Percentiles rank a stretch among this genome's conserved stretches.
phyloP scores from a whole-genome alignment of 805 yeast species.

The Myxozyma udenii region DNA sequence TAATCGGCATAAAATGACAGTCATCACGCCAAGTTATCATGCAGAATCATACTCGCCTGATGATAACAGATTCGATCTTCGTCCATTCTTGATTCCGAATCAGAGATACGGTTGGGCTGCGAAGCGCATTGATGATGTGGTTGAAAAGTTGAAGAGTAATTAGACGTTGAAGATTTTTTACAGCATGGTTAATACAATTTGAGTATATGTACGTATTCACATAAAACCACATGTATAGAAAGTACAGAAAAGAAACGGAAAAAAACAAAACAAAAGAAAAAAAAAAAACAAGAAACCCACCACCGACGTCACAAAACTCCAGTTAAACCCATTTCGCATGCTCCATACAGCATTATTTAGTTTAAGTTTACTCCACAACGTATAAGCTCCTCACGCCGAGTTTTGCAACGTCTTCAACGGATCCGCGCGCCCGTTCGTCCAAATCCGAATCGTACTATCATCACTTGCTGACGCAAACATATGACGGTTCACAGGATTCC shows the following conservation, averaged over 20 bases:
- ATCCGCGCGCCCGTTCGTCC: constrained; percentile 15
- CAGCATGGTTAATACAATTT: too few relatives aligned
- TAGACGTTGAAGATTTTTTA: neutral
- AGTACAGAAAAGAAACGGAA: neutral
- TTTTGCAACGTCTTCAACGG: neutral
- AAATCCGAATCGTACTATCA: constrained; percentile 51
- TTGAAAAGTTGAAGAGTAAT: constrained; percentile 44
- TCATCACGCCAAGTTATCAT: constrained; percentile 94
- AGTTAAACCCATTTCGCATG: too few relatives aligned
- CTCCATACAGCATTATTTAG: too few relatives aligned
- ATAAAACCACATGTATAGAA: neutral
- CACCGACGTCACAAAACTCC: too few relatives aligned
- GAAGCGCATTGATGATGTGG: constrained; percentile 78
- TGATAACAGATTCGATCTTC: constrained; percentile 90
- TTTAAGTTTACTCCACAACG: too few relatives aligned
- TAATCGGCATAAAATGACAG: constrained; percentile 95
- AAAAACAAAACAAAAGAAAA: neutral
- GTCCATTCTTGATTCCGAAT: constrained; percentile 84
- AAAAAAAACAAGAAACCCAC: constrained; percentile 2
- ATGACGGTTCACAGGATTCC: constrained; percentile 52
- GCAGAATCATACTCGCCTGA: constrained; percentile 99
- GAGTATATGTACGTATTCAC: too few relatives aligned
- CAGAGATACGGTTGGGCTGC: constrained; percentile 90
- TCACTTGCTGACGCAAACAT: constrained; percentile 85
- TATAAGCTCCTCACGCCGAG: too few relatives aligned